A percentile compares a stretch with the other conserved stretches of the same genome.
These are phyloP conservation scores for Pichia heedii DNA, from an alignment of 805 yeast species.

Conservation along the genomic window DNA sequence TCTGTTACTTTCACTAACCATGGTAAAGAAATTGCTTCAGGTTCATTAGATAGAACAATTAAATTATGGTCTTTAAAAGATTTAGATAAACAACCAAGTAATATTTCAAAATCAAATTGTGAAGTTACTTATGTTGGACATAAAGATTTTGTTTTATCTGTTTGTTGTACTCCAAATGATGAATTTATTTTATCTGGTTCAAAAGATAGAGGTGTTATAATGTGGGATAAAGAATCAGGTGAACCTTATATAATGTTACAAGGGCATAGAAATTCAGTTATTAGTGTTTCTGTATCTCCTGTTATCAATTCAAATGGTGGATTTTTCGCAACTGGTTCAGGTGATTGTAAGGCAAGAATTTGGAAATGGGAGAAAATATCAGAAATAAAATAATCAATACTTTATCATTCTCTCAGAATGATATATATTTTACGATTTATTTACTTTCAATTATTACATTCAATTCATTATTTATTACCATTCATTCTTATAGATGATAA, in stretches of 20 bases:
- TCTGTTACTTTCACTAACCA: conserved; percentile 88
- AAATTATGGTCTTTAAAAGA: conserved; percentile 89
- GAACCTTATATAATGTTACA: conserved; percentile 91
- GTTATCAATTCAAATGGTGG: conserved; percentile 58
- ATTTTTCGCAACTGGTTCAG: conserved; percentile 93
- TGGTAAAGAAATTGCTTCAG: conserved; percentile 87
- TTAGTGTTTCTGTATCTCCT: conserved; percentile 86
- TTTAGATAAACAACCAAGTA: conserved; percentile 35
- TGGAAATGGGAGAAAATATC: conserved; percentile 69
- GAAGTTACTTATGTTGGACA: conserved; percentile 93
- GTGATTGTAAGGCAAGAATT: conserved; percentile 94
- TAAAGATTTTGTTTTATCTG: conserved; percentile 90
- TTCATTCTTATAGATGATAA: too few species aligned
- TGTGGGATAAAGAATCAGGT: conserved; percentile 92
- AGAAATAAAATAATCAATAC: background rate
- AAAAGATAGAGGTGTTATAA: conserved; percentile 92
- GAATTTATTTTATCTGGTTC: conserved; percentile 90
- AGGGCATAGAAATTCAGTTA: conserved; percentile 94
- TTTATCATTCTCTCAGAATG: too few species aligned
- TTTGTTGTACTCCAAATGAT: conserved; percentile 88
- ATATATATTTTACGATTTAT: too few species aligned
- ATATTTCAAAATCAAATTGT: conserved; percentile 46
- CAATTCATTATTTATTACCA: too few species aligned
- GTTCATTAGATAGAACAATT: conserved; percentile 91
- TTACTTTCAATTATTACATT: too few species aligned